phyloP scores from a whole-genome alignment of 352 stramenopile genomes.

The Globisporangium radiosum region DNA sequence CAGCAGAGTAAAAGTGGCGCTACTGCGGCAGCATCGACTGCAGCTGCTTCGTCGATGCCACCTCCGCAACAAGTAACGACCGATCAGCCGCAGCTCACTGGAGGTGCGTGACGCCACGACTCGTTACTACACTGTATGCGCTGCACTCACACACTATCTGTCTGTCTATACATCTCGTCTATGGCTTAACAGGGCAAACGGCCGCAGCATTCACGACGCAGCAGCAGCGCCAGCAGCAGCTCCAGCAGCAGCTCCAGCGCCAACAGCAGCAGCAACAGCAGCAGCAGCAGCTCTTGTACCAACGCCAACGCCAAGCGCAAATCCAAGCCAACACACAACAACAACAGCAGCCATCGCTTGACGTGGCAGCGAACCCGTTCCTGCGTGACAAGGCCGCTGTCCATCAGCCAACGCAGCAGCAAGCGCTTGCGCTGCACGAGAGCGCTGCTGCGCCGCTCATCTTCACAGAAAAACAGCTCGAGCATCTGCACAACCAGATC shows the following conservation, averaged over 20 bases:
- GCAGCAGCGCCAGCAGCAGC: slow-evolving; percentile 10
- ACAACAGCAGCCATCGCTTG: slow-evolving; percentile 18
- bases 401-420: slow-evolving; percentile 22
- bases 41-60: neutral
- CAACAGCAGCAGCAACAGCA: slow-evolving; percentile 27
- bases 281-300: slow-evolving; percentile 20
- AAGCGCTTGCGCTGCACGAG: slow-evolving; percentile 26
- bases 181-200: neutral
- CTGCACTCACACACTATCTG: no score
- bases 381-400: slow-evolving; percentile 49
- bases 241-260: slow-evolving; percentile 10
- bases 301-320: slow-evolving; percentile 27
- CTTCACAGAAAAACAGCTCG: slow-evolving; percentile 83
- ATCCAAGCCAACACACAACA: slow-evolving; percentile 14
- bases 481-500: slow-evolving; percentile 84
- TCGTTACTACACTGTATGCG: no score
- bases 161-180: no score
- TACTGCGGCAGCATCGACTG: neutral
- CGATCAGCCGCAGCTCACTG: neutral
- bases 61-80: neutral
- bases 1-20: neutral
- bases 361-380: slow-evolving; percentile 53
- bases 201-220: slow-evolving; percentile 1
- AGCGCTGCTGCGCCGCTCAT: slow-evolving; percentile 37
- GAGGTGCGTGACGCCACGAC: no score